These are phyloP conservation scores for Xanthoparmelia taractica DNA, from an alignment of 495 filamentous ascomycete species.

Conservation along the genomic window DNA sequence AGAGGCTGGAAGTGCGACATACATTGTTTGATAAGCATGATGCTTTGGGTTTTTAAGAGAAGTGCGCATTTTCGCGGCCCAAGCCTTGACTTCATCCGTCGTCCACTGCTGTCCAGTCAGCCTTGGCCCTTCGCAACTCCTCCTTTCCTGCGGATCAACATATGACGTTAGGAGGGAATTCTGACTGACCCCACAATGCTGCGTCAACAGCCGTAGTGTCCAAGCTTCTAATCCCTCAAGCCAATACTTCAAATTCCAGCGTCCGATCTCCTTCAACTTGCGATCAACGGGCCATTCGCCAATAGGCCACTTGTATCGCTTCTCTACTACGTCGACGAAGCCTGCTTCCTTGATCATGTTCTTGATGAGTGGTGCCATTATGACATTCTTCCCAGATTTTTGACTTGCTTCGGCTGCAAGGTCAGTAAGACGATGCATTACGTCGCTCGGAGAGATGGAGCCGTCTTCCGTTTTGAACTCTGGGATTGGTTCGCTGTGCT, in stretches of 20 bases:
- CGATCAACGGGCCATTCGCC: constrained; percentile 60
- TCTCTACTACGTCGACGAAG: constrained; percentile 53
- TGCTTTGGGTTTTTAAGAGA: constrained; percentile 26
- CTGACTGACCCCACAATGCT: constrained; percentile 39
- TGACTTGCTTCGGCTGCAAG: constrained; percentile 46
- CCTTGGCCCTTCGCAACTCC: neutral
- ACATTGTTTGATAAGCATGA: constrained; percentile 30
- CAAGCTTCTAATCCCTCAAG: constrained; percentile 52
- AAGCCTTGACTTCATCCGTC: constrained; percentile 23
- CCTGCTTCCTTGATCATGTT: constrained; percentile 39
- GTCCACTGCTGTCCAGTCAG: constrained; percentile 28
- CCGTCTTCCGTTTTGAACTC: constrained; percentile 43
- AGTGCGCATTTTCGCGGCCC: constrained; percentile 20
- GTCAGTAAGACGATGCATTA: constrained; percentile 43
- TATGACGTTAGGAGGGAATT: neutral
- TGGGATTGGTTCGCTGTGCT: constrained; percentile 50
- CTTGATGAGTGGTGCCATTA: constrained; percentile 38
- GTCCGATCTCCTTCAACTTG: constrained; percentile 55
- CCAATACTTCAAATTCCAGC: constrained; percentile 52
- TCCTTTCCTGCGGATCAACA: neutral
- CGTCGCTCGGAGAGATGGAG: constrained; percentile 43
- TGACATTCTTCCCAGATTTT: constrained; percentile 42
- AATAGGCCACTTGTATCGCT: constrained; percentile 55
- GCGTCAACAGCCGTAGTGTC: constrained; percentile 51
- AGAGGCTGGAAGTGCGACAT: constrained; percentile 11